A percentile compares a stretch with the other conserved stretches of the same genome.
These are phyloP conservation scores for Euphrasia arctica DNA, from an alignment of 305 asterid genomes.

Conservation along the genomic window DNA sequence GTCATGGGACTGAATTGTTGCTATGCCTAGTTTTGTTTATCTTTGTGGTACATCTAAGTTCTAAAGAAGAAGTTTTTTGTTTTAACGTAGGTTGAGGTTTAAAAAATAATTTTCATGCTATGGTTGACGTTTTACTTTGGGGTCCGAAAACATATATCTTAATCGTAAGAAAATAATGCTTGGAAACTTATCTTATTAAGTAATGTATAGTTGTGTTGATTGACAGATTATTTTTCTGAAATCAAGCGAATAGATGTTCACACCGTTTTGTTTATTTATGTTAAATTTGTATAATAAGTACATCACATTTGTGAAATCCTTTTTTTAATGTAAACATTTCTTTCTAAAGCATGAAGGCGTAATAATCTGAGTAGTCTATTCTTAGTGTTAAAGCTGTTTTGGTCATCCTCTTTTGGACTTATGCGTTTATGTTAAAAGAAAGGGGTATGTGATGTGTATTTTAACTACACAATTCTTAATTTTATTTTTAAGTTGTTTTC, in stretches of 20 bases:
- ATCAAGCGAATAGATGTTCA: conserved; percentile 6
- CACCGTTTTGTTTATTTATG: background rate
- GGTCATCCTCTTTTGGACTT: background rate
- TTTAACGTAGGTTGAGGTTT: background rate
- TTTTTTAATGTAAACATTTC: background rate
- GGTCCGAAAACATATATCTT: background rate
- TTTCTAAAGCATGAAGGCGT: background rate
- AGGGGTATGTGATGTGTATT: background rate
- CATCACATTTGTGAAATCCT: background rate
- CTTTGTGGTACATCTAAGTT: background rate
- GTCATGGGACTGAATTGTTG: background rate
- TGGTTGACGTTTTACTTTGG: conserved; percentile 10
- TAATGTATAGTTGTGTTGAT: background rate
- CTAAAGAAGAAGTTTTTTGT: background rate
- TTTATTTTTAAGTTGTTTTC: background rate
- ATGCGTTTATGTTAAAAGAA: background rate
- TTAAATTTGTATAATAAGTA: background rate
- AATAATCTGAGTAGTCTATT: background rate
- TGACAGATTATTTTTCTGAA: background rate
- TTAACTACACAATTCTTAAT: background rate
- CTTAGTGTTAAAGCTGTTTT: background rate
- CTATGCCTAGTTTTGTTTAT: background rate
- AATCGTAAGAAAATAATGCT: background rate
- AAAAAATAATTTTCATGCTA: background rate
- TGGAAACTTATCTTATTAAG: background rate